Conservation (phyloP, 2,329 filamentous ascomycete species). For the Fusarium longipes region DNA sequence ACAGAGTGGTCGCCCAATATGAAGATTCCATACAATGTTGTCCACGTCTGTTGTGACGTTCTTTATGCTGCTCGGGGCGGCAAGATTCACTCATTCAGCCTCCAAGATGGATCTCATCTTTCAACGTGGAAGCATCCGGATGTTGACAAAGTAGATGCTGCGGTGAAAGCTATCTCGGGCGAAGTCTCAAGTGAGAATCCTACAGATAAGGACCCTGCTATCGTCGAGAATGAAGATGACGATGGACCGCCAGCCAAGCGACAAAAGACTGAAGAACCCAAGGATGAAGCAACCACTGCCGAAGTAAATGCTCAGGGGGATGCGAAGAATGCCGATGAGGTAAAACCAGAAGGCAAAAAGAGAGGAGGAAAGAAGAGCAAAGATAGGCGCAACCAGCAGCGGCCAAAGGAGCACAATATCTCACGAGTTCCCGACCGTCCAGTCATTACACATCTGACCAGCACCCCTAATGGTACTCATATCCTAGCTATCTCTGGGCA, state of each 20-base stretch:
- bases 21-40: slow-evolving; percentile 72
- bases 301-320: slow-evolving; percentile 35
- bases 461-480: slow-evolving; percentile 73
- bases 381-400: slow-evolving; percentile 45
- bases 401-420: slow-evolving; percentile 37
- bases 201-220: slow-evolving; percentile 7
- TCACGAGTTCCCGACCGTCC: slow-evolving; percentile 62
- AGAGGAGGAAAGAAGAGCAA: slow-evolving; percentile 49
- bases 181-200: slow-evolving; percentile 24
- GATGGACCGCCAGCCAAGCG: slow-evolving; percentile 53
- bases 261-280: slow-evolving; percentile 48
- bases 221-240: slow-evolving; percentile 32
- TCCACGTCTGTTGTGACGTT: slow-evolving; percentile 65
- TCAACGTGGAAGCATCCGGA: slow-evolving; percentile 70
- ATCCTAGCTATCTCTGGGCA: slow-evolving; percentile 85
- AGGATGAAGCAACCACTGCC: slow-evolving; percentile 34
- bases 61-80: slow-evolving; percentile 81
- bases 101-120: slow-evolving; percentile 67
- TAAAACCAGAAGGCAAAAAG: slow-evolving; percentile 35
- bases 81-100: slow-evolving; percentile 74
- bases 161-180: slow-evolving; percentile 40
- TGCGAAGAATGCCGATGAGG: slow-evolving; percentile 13
- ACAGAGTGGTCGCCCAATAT: slow-evolving; percentile 45
- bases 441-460: slow-evolving; percentile 75
- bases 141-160: slow-evolving; percentile 50